Percentiles rank a stretch among this genome's conserved stretches.
Evolutionary conservation across 768 basidiomycete genomes (phyloP).

Genomic region (Mycena rebaudengoi): DNA sequence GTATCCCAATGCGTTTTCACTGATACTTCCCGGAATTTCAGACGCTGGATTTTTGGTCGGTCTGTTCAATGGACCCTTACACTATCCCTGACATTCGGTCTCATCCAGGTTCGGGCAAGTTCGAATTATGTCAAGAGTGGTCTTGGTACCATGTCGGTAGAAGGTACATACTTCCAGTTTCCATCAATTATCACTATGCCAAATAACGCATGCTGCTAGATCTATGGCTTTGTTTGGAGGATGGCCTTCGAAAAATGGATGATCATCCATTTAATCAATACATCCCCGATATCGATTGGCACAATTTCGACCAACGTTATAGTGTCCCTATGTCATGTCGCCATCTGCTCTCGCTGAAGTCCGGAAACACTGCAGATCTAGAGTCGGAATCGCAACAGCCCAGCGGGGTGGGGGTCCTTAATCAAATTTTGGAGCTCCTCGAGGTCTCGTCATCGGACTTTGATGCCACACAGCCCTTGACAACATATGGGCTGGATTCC

Average conservation of each 20-base stretch:
- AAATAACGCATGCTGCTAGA: slow-evolving; percentile 26
- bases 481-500: slow-evolving; percentile 32
- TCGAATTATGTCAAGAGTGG: slow-evolving; percentile 1
- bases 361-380: slow-evolving; percentile 23
- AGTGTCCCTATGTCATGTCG: neutral
- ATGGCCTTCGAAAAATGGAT: slow-evolving; percentile 27
- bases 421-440: neutral
- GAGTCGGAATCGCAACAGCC: neutral
- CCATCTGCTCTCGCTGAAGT: neutral
- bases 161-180: neutral
- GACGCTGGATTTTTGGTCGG: slow-evolving; percentile 30
- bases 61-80: neutral
- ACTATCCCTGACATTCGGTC: neutral
- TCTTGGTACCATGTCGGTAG: neutral
- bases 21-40: slow-evolving; percentile 41
- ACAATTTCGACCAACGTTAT: neutral
- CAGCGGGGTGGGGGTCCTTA: neutral
- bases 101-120: neutral
- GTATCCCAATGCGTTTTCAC: slow-evolving; percentile 41
- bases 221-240: slow-evolving; percentile 34
- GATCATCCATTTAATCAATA: neutral
- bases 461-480: slow-evolving; percentile 46
- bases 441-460: slow-evolving; percentile 43
- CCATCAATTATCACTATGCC: neutral
- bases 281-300: slow-evolving; percentile 4